Evolutionary conservation across 2,329 filamentous ascomycete genomes (phyloP).

Genomic region (Monosporascus sp.): DNA sequence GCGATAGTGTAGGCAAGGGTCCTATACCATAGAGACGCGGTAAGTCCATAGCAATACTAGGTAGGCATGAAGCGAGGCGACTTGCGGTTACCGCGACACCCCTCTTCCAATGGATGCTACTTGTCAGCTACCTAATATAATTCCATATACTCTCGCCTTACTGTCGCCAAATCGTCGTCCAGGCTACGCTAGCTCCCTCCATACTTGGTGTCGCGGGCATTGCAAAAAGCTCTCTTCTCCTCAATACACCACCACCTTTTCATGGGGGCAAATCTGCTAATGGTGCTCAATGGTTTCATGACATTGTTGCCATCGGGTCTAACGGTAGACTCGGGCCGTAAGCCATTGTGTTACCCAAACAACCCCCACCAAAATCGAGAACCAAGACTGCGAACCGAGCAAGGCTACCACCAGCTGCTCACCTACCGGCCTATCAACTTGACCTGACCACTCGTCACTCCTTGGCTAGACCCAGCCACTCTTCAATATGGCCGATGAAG

Average conservation of each 20-base stretch:
- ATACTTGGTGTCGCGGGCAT: background rate
- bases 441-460: background rate
- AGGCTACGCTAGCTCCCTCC: background rate
- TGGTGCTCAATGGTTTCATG: background rate
- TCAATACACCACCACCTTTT: background rate
- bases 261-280: background rate
- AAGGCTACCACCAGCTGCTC: background rate
- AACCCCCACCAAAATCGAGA: background rate
- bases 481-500: slow-evolving; percentile 25
- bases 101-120: background rate
- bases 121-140: background rate
- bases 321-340: background rate
- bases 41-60: too few relatives aligned
- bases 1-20: background rate
- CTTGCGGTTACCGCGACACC: background rate
- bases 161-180: too few relatives aligned
- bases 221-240: background rate
- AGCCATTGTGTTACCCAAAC: background rate
- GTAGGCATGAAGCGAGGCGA: background rate
- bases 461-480: background rate
- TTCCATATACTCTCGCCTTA: too few relatives aligned
- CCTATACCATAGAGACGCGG: background rate
- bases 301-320: background rate
- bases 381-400: background rate
- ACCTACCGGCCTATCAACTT: background rate